phyloP scores from a whole-genome alignment of 768 basidiomycete genomes.

The Kwoniella dendrophila region DNA sequence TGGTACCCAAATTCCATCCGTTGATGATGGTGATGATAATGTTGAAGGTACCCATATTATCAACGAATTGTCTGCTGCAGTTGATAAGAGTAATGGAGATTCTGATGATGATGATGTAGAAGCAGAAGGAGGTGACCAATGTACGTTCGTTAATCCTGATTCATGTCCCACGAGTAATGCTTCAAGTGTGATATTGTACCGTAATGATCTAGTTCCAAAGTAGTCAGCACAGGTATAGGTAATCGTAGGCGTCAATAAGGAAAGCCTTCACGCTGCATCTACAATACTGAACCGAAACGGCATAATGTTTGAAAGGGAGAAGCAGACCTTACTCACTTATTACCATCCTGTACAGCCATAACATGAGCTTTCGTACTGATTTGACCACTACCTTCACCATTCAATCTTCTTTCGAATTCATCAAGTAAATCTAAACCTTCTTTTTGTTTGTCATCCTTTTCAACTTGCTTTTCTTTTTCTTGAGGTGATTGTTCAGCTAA shows the following conservation, averaged over 20 bases:
- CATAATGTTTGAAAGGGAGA: not conserved
- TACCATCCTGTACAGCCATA: constrained; percentile 63
- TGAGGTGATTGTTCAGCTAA: constrained; percentile 52
- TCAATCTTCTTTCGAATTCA: constrained; percentile 79
- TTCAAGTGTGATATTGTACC: constrained; percentile 84
- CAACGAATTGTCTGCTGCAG: constrained; percentile 91
- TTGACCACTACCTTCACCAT: constrained; percentile 72
- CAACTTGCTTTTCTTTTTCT: not conserved
- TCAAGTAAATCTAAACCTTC: constrained; percentile 76
- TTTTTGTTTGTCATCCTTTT: constrained; percentile 29
- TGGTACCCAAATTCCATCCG: constrained; percentile 77
- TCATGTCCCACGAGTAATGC: constrained; percentile 96
- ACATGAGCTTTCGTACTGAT: constrained; percentile 87
- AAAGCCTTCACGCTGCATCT: too few species aligned
- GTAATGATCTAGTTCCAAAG: constrained; percentile 53
- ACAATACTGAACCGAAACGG: too few species aligned
- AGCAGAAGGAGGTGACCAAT: constrained; percentile 66
- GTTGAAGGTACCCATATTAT: constrained; percentile 87
- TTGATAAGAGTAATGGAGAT: constrained; percentile 69
- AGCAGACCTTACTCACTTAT: constrained; percentile 29
- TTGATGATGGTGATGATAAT: constrained; percentile 45
- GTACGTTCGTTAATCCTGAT: constrained; percentile 82
- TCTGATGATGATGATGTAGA: constrained; percentile 33
- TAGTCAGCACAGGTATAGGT: constrained; percentile 33
- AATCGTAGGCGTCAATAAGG: too few species aligned